These are phyloP conservation scores for Monilinia laxa DNA, from an alignment of 2,329 filamentous ascomycete species.

Conservation along the genomic window DNA sequence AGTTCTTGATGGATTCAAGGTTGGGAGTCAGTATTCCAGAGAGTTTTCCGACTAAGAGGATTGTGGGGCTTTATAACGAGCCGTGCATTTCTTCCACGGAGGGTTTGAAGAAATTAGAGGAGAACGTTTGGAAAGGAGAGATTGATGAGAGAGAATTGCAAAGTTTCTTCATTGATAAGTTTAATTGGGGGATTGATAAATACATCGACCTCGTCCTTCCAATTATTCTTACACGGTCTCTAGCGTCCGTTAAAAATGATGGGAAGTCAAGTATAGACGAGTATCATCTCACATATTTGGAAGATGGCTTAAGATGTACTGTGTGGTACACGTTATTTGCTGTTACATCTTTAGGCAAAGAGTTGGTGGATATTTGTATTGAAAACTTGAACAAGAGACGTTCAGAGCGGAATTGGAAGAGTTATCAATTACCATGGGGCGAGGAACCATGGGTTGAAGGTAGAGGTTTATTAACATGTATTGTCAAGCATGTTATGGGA, in stretches of 20 bases:
- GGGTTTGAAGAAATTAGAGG: background rate
- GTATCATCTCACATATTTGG: constrained; percentile 14
- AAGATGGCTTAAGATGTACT: background rate
- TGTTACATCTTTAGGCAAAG: background rate
- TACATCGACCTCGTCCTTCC: constrained; percentile 25
- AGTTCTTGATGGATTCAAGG: background rate
- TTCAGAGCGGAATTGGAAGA: background rate
- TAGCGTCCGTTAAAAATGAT: background rate
- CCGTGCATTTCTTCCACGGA: constrained; percentile 21
- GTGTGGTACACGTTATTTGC: constrained; percentile 7
- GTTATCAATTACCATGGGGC: constrained; percentile 10
- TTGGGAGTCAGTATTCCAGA: constrained; percentile 19
- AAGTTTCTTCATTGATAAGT: constrained; percentile 24
- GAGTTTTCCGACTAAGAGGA: constrained; percentile 21
- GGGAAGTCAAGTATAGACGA: background rate
- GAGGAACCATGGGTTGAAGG: background rate
- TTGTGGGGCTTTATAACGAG: constrained; percentile 23
- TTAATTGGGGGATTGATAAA: constrained; percentile 25
- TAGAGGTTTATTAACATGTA: constrained; percentile 4
- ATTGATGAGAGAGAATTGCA: constrained; percentile 23
- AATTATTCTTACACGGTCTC: constrained; percentile 22
- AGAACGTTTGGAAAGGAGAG: background rate
- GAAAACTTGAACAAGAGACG: background rate
- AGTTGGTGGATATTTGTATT: background rate
- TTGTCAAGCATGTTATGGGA: constrained; percentile 11